Percentiles rank a stretch among this genome's conserved stretches.
Evolutionary conservation across 306 rosid species (phyloP).

Genomic region (Medicago ruthenica): DNA sequence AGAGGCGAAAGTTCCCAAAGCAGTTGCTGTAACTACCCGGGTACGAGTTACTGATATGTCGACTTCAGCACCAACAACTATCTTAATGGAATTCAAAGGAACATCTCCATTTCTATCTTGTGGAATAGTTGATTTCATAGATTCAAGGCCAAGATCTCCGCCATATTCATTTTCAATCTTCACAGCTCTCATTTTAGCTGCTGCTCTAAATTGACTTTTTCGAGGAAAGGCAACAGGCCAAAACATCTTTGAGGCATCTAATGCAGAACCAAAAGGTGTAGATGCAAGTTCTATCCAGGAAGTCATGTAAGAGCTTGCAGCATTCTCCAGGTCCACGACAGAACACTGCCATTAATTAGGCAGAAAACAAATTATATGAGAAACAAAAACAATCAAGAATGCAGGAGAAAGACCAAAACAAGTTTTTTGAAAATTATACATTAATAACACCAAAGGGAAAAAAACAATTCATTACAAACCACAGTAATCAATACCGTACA

Average conservation of each 20-base stretch:
- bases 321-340: conserved; percentile 72
- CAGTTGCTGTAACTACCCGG: conserved; percentile 88
- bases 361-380: conserved; percentile 6
- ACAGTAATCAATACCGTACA: neutral
- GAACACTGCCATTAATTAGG: conserved; percentile 61
- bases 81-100: conserved; percentile 66
- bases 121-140: conserved; percentile 55
- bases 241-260: conserved; percentile 90
- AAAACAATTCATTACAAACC: neutral
- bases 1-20: conserved; percentile 85
- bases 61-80: conserved; percentile 87
- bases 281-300: conserved; percentile 92
- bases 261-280: conserved; percentile 86
- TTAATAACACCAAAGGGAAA: conserved; percentile 14
- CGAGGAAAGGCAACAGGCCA: conserved; percentile 97
- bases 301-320: conserved; percentile 64
- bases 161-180: conserved; percentile 74
- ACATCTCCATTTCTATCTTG: conserved; percentile 77
- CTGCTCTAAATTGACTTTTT: conserved; percentile 92
- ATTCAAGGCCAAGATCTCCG: conserved; percentile 61
- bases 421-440: neutral
- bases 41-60: conserved; percentile 86
- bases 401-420: conserved; percentile 4
- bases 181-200: conserved; percentile 97
- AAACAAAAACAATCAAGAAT: neutral